Evolutionary conservation across 1,139 yeast species (phyloP).

Genomic region (Pneumocystis carinii): DNA sequence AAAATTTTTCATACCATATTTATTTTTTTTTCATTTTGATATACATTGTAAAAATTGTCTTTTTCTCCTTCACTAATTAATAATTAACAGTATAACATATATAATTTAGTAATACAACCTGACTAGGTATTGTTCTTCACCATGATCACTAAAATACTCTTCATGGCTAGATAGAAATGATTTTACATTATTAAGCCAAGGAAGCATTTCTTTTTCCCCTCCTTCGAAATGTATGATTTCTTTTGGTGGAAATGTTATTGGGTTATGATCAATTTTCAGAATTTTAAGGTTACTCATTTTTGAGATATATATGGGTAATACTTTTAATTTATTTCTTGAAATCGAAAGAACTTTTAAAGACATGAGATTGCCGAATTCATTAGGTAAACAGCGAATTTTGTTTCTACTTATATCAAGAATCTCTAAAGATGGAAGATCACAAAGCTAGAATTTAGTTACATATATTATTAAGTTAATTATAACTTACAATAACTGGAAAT

Average conservation of each 20-base stretch:
- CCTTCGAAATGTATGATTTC: conserved; percentile 23
- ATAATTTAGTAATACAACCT: not conserved
- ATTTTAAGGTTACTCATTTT: conserved; percentile 41
- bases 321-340: conserved; percentile 44
- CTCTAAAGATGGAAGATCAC: conserved; percentile 37
- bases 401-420: conserved; percentile 57
- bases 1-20: not conserved
- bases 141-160: not conserved
- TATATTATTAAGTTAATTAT: conserved; percentile 6
- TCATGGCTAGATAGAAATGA: conserved; percentile 19
- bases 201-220: conserved; percentile 26
- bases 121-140: not conserved
- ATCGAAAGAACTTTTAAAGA: conserved; percentile 45
- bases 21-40: not conserved
- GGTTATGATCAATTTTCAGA: conserved; percentile 59
- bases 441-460: conserved; percentile 15
- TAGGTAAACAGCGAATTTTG: conserved; percentile 32
- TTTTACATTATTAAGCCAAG: conserved; percentile 43
- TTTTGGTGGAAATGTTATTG: conserved; percentile 40
- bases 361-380: conserved; percentile 19
- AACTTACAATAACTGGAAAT: conserved; percentile 35
- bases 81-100: not conserved
- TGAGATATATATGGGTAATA: conserved; percentile 42
- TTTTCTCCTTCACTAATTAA: not conserved
- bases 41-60: not conserved